Evolutionary conservation across 768 basidiomycete genomes (phyloP), one percentile per base, ranked within the genome.

Genomic region (Gymnopilus junonius): DNA sequence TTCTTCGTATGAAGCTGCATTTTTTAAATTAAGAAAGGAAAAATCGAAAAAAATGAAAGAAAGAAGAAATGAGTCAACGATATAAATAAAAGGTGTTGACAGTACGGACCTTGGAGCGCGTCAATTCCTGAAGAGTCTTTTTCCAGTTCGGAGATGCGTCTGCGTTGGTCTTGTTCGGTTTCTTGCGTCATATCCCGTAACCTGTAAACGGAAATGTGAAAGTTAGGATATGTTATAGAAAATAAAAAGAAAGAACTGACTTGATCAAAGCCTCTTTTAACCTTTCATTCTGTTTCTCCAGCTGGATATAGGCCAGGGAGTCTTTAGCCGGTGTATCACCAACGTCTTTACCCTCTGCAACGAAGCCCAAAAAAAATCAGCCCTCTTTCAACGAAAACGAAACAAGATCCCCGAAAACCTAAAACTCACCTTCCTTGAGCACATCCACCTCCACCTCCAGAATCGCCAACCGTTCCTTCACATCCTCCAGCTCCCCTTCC

Each of bases 231-330:
- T 4, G 15, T n/a, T n/a, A n/a, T n/a, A n/a, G 12, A 55, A 42
- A n/a, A 54, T 17, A 1, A 27, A 37, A 15, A 29, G 10, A 54
- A 50, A 23, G 8, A 0, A 70, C 83, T 35, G 43, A 94, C 92
- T 89, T 85, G 58, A 97, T 83, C 10, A 99, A 82, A 12, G 97
- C 97, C 71, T 99, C 97, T 75, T 97, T 98, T 58, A 99, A 78
- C 15, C 97, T 80, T 71, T 95, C 94, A 65, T 99, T 99, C 71
- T 99, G 97, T 74, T 94, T 97, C 79, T 98, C 96, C 1, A 99
- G 87, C 71, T 98, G 97, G 17, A 91, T 83, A 74, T 89, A 87
- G 29, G 86, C 86, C 63, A 92, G 69, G 4, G 90, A 87, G 66
- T 83, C 80, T 69, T 88, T 89, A 6, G 78, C 77, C 29, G 75